Conservation (phyloP, 2,329 filamentous ascomycete genomes). For the Mycosphaerella sp. region DNA sequence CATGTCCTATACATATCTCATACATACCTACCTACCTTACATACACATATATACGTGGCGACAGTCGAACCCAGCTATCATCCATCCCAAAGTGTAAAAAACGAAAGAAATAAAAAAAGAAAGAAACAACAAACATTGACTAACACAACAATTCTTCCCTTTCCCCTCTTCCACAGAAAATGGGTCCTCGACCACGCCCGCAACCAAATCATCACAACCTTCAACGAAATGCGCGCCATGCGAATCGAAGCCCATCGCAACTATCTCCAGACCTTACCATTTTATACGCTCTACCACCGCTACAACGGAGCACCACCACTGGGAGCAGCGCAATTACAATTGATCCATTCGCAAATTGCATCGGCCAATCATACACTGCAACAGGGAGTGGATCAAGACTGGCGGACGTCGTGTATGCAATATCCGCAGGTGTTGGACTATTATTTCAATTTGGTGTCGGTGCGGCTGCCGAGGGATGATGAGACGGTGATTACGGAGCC, state of each 20-base stretch:
- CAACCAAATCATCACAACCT: constrained; percentile 41
- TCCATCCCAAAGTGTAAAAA: no score
- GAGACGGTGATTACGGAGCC: constrained; percentile 37
- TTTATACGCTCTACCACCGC: constrained; percentile 43
- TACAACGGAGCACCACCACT: constrained; percentile 43
- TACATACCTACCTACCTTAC: no score
- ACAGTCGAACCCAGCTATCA: no score
- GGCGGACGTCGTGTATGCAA: constrained; percentile 65
- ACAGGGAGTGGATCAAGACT: constrained; percentile 71
- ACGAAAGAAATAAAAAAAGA: no score
- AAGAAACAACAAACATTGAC: no score
- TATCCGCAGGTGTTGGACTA: constrained; percentile 80
- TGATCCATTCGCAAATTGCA: constrained; percentile 49
- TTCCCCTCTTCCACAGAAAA: constrained; percentile 32
- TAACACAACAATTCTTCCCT: no score
- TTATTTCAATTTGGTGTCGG: constrained; percentile 65
- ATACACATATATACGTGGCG: no score
- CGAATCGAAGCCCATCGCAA: constrained; percentile 39
- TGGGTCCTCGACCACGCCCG: constrained; percentile 45
- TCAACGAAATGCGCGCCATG: constrained; percentile 37
- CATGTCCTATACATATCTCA: no score
- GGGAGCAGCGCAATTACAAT: constrained; percentile 36
- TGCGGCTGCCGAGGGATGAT: constrained; percentile 57
- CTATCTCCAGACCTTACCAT: constrained; percentile 42
- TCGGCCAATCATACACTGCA: constrained; percentile 62